Conservation (phyloP, 1,284 basidiomycete genomes). For the Neolentinus lepideus region DNA sequence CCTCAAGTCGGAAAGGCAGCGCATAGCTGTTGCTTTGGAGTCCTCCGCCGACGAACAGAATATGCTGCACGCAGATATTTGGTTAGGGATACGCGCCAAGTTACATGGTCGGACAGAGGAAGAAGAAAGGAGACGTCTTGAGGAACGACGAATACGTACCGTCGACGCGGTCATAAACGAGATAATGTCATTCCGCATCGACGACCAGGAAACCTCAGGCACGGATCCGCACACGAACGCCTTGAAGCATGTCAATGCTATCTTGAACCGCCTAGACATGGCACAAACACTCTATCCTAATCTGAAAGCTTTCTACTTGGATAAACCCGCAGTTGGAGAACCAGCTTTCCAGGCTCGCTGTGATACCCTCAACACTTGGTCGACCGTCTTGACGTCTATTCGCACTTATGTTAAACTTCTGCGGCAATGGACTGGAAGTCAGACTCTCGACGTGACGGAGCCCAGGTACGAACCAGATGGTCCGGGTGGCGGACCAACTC, state of each 20-base stretch:
- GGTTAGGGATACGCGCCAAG: constrained; percentile 88
- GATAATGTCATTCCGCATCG: constrained; percentile 65
- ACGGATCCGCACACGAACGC: constrained; percentile 38
- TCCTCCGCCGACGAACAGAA: constrained; percentile 64
- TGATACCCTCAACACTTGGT: constrained; percentile 88
- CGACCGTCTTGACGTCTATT: constrained; percentile 72
- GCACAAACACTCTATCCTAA: constrained; percentile 86
- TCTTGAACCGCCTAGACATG: constrained; percentile 77
- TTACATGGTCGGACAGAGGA: constrained; percentile 75
- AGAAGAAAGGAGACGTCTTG: constrained; percentile 78
- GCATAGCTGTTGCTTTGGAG: constrained; percentile 72
- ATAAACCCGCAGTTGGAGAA: constrained; percentile 68
- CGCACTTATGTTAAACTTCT: constrained; percentile 74
- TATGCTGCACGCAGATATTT: constrained; percentile 63
- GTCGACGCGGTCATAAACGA: constrained; percentile 85
- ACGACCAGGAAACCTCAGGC: constrained; percentile 33
- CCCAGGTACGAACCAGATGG: constrained; percentile 61
- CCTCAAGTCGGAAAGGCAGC: constrained; percentile 86
- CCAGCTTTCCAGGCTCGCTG: constrained; percentile 68
- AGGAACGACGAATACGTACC: constrained; percentile 74
- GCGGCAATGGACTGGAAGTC: constrained; percentile 88
- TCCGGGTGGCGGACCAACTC: constrained; percentile 29
- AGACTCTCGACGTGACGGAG: constrained; percentile 81
- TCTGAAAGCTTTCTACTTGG: constrained; percentile 71
- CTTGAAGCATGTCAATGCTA: constrained; percentile 62